Base-by-base conservation (phyloP, 1,284 basidiomycete genomes). In the Rhodotorula sp. region DNA sequence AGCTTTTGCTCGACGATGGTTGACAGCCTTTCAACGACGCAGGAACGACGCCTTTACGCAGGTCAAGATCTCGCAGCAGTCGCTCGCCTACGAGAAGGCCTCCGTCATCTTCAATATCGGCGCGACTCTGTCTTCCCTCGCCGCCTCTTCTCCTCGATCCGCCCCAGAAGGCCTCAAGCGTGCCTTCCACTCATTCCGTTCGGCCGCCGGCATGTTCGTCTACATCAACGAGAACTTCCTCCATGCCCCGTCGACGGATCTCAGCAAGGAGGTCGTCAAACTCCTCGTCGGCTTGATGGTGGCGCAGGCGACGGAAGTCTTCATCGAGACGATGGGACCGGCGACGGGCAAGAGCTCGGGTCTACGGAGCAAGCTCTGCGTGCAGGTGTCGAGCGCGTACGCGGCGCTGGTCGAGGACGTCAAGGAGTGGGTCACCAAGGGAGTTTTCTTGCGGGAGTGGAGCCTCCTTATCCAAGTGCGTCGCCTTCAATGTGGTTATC, bases 211-310 rank as follows among this genome's bases (percentile, higher is more conserved):
- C 30, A 96, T 99, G 92, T 87, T 98, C 77, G 92, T 89, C 17
- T 99, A 99, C 80, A 95, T 99, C 84, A 98, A 98, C 82, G 95
- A 99, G 81, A 99, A 99, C 85, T 99, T 99, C 81, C 83, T 99
- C 0, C 96, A 99, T 78, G 96, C 96, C 0, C 96, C 96, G 0
- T 94, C 91, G n/a, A 96, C 92, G 2, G 96, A 99, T 81, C 86
- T 99, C 64, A 90, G 90, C 79, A 86, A 92, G 36, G 94, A 98
- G 67, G 91, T 99, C 60, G 86, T 99, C 83, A 94, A 95, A 80
- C 91, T 95, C 73, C 84, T 98, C 44, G 89, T 93, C 22, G 88
- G 87, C 30, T 77, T 96, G 73, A 91, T 92, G 79, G 84, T 94
- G 24, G 92, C 92, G 0, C 95, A 99, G 81, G 94, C 95, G 0